These are phyloP conservation scores for Lentinula novae-zelandiae DNA, from an alignment of 1,284 basidiomycete genomes.

Conservation along the genomic window DNA sequence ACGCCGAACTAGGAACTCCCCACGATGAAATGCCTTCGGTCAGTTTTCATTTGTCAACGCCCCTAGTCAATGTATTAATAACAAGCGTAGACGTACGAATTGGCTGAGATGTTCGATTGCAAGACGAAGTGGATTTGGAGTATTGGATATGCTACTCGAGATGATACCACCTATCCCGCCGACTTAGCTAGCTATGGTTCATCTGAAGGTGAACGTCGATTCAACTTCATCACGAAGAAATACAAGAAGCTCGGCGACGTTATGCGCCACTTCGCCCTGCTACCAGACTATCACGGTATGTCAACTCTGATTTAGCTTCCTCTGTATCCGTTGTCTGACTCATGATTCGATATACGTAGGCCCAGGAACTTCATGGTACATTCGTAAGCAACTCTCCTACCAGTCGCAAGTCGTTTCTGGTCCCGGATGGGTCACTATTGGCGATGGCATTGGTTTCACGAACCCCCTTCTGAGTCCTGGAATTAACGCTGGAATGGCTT, in stretches of 20 bases:
- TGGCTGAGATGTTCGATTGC: slow-evolving; percentile 14
- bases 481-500: slow-evolving; percentile 16
- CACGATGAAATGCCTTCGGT: neutral
- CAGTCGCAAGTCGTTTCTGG: slow-evolving; percentile 14
- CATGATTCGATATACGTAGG: neutral
- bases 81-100: neutral
- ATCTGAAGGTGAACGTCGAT: slow-evolving; percentile 13
- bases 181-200: slow-evolving; percentile 12
- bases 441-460: slow-evolving; percentile 13
- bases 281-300: slow-evolving; percentile 13
- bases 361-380: slow-evolving; percentile 16
- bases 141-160: slow-evolving; percentile 14
- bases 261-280: slow-evolving; percentile 13
- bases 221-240: slow-evolving; percentile 15
- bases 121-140: slow-evolving; percentile 15
- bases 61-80: neutral
- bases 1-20: neutral
- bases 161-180: slow-evolving; percentile 13
- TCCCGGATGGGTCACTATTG: slow-evolving; percentile 15
- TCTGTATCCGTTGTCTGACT: neutral
- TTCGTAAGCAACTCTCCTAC: slow-evolving; percentile 16
- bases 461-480: slow-evolving; percentile 16
- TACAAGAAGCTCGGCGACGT: slow-evolving; percentile 16
- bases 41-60: neutral
- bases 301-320: neutral